These are phyloP conservation scores for Globomyces sp. DNA, from an alignment of 371 early-diverging fungal genomes.

Conservation along the genomic window DNA sequence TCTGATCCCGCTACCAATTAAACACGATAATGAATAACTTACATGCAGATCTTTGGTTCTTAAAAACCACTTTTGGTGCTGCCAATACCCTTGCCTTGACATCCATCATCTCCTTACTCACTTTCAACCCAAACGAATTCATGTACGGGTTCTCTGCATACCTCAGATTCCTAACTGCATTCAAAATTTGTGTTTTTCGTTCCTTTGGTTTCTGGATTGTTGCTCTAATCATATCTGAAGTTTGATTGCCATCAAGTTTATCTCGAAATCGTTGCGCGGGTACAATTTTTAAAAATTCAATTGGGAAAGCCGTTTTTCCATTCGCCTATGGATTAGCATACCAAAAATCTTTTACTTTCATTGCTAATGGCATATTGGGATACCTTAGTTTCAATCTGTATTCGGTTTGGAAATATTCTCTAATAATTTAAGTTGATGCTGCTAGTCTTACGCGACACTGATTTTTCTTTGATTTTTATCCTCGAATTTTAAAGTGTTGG, in stretches of 20 bases:
- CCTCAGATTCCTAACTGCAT: conserved; percentile 19
- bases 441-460: conserved; percentile 46
- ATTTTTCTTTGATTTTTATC: conserved; percentile 29
- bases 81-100: conserved; percentile 67
- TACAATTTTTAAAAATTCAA: conserved; percentile 73
- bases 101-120: conserved; percentile 52
- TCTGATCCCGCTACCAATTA: conserved; percentile 51
- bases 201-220: conserved; percentile 65
- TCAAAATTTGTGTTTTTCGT: conserved; percentile 26
- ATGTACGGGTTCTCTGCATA: conserved; percentile 28
- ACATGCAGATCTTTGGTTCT: conserved; percentile 8
- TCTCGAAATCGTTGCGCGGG: conserved; percentile 67
- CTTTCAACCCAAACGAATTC: conserved; percentile 40
- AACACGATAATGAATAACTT: too few relatives aligned
- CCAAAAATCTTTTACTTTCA: conserved; percentile 1
- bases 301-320: conserved; percentile 56
- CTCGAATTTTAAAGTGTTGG: conserved; percentile 55
- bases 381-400: conserved; percentile 63
- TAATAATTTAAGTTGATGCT: too few relatives aligned
- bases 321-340: neutral
- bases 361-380: conserved; percentile 64
- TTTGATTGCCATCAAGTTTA: conserved; percentile 72
- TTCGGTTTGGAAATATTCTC: conserved; percentile 60
- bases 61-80: conserved; percentile 67
- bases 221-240: conserved; percentile 80